These are phyloP conservation scores for Boletellus emodensis DNA, from an alignment of 768 basidiomycete genomes.

Conservation along the genomic window DNA sequence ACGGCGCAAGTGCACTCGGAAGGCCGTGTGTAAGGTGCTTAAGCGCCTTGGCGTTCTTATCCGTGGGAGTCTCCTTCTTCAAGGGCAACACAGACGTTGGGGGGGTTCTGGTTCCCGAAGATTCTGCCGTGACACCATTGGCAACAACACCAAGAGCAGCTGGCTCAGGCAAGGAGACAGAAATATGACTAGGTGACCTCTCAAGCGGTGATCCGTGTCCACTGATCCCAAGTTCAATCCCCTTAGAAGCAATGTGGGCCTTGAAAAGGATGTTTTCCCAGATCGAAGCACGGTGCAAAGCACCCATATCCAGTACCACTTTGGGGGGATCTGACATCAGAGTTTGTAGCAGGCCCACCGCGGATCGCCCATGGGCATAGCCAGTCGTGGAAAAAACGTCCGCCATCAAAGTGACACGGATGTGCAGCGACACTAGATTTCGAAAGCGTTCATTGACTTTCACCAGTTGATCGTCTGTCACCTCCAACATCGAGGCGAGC, in stretches of 20 bases:
- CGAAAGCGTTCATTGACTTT: constrained; percentile 65
- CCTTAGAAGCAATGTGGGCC: constrained; percentile 48
- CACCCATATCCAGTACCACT: constrained; percentile 69
- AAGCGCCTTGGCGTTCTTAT: constrained; percentile 70
- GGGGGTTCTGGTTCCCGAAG: constrained; percentile 19
- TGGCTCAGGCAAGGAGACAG: constrained; percentile 38
- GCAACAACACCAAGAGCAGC: constrained; percentile 31
- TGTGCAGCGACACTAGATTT: constrained; percentile 67
- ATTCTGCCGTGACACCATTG: constrained; percentile 26
- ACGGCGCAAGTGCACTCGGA: constrained; percentile 69
- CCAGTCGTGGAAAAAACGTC: constrained; percentile 85
- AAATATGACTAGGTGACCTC: constrained; percentile 44
- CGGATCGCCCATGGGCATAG: constrained; percentile 75
- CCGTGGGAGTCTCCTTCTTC: constrained; percentile 44
- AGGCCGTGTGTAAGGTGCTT: constrained; percentile 78
- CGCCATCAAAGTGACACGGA: constrained; percentile 76
- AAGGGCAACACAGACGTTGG: constrained; percentile 26
- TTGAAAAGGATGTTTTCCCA: constrained; percentile 87
- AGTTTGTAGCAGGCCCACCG: constrained; percentile 69
- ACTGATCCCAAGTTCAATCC: constrained; percentile 47
- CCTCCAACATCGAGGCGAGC: constrained; percentile 60
- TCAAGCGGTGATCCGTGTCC: constrained; percentile 44
- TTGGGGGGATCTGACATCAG: constrained; percentile 62
- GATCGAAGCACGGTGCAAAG: constrained; percentile 74
- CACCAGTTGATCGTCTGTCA: constrained; percentile 42